phyloP scores from a whole-genome alignment of 106 monocot genomes.

The Allium sativum region DNA sequence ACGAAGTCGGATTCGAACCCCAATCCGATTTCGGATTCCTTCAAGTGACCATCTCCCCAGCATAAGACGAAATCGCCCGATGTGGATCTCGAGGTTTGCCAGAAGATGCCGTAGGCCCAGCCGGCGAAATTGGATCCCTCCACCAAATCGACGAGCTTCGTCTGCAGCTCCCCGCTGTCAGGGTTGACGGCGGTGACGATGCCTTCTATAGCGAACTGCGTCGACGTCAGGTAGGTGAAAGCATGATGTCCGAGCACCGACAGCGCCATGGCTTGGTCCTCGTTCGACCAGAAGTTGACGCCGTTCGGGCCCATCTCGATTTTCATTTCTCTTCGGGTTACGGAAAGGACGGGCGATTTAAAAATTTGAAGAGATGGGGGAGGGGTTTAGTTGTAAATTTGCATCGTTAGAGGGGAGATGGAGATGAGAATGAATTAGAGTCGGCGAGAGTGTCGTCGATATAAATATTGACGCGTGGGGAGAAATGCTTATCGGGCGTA shows the following conservation, averaged over 20 bases:
- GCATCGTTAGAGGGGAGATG: no score
- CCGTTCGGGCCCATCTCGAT: slow-evolving; percentile 8
- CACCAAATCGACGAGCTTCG: slow-evolving; percentile 57
- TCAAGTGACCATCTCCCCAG: slow-evolving; percentile 79
- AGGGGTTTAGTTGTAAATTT: no score
- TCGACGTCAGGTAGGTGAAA: slow-evolving; percentile 39
- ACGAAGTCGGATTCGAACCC: slow-evolving; percentile 3
- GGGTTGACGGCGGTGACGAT: slow-evolving; percentile 19
- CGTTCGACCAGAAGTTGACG: slow-evolving; percentile 32
- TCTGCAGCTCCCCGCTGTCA: slow-evolving; percentile 38
- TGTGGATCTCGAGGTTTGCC: slow-evolving; percentile 60
- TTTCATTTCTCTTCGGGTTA: slow-evolving; percentile 6
- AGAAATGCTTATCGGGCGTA: no score
- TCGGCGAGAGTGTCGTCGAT: no score
- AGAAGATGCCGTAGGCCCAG: slow-evolving; percentile 80
- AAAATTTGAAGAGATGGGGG: no score
- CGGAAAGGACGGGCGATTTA: no score
- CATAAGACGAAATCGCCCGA: slow-evolving; percentile 39
- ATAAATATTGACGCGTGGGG: no score
- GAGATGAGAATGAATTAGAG: no score
- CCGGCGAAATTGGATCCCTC: slow-evolving; percentile 28
- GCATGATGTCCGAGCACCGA: slow-evolving; percentile 46
- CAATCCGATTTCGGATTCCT: background rate
- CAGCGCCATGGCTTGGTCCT: slow-evolving; percentile 40
- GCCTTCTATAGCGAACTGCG: slow-evolving; percentile 25